A percentile compares a stretch with the other conserved stretches of the same genome.
phyloP scores from a whole-genome alignment of 1,284 basidiomycete genomes.

The Quambalaria eucalypti region DNA sequence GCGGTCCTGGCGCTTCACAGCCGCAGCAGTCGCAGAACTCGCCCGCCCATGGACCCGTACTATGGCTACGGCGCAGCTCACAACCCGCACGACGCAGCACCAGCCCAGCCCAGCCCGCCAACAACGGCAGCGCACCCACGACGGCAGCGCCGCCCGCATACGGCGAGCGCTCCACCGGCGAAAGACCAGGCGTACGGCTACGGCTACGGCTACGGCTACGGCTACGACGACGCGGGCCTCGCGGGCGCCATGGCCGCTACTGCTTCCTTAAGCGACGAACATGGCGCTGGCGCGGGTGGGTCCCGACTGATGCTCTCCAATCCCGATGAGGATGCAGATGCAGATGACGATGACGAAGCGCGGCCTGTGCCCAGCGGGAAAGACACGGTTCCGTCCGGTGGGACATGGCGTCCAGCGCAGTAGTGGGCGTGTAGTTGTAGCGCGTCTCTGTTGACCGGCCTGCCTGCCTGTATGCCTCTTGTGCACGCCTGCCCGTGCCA shows the following conservation, averaged over 20 bases:
- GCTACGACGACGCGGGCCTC: too few relatives aligned
- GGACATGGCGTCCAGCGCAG: neutral
- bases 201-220: neutral
- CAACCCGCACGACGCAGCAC: neutral
- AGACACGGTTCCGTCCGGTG: neutral
- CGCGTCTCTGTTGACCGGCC: too few relatives aligned
- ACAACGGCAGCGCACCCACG: neutral
- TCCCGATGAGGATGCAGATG: neutral
- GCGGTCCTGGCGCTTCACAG: neutral
- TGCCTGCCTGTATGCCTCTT: too few relatives aligned
- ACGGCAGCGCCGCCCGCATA: neutral
- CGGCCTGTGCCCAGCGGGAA: neutral
- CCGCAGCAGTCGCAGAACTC: neutral
- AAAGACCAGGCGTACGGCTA: too few relatives aligned
- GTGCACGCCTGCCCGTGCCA: too few relatives aligned
- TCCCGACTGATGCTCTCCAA: neutral
- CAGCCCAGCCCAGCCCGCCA: neutral
- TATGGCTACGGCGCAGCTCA: neutral
- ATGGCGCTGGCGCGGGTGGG: neutral
- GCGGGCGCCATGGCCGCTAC: too few relatives aligned
- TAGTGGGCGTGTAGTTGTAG: too few relatives aligned
- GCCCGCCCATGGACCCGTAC: neutral
- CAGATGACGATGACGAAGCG: neutral
- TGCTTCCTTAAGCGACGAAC: too few relatives aligned
- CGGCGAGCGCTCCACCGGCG: neutral